phyloP scores from a whole-genome alignment of 2,329 filamentous ascomycete genomes.

The Xylariaceae sp. region DNA sequence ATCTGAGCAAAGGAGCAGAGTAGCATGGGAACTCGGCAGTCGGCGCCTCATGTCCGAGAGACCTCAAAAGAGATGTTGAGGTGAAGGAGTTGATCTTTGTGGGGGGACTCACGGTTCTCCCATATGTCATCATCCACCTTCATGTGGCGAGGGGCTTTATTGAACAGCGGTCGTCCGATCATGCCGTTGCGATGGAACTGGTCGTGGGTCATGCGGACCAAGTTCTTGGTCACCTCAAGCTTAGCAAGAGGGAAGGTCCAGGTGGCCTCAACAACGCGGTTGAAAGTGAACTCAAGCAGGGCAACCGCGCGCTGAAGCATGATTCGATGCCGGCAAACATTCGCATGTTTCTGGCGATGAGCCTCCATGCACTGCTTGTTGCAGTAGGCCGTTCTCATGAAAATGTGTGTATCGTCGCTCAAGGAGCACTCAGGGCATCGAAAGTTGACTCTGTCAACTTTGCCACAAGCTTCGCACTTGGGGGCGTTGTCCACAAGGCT shows the following conservation, averaged over 20 bases:
- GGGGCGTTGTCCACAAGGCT: not conserved
- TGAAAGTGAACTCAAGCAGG: slow-evolving; percentile 9
- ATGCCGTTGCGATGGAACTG: too few species aligned
- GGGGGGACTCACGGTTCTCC: too few species aligned
- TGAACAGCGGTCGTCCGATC: too few species aligned
- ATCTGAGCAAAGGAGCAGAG: too few species aligned
- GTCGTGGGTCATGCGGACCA: slow-evolving; percentile 1
- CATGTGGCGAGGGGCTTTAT: too few species aligned
- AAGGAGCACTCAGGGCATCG: slow-evolving; percentile 12
- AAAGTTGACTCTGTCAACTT: slow-evolving; percentile 5
- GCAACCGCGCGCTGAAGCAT: slow-evolving; percentile 5
- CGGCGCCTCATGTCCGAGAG: too few species aligned
- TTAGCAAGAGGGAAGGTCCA: slow-evolving; percentile 3
- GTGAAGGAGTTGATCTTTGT: too few species aligned
- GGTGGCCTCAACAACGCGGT: slow-evolving; percentile 2
- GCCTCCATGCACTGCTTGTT: slow-evolving; percentile 14
- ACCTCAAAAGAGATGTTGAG: too few species aligned
- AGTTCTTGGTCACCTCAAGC: slow-evolving; percentile 1
- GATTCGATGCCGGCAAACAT: slow-evolving; percentile 6
- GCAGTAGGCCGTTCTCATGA: slow-evolving; percentile 16
- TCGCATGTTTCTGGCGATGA: slow-evolving; percentile 6
- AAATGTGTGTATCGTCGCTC: slow-evolving; percentile 1
- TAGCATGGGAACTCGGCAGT: too few species aligned
- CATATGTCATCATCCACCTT: too few species aligned
- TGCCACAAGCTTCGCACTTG: slow-evolving; percentile 11